Evolutionary conservation across 2,329 filamentous ascomycete genomes (phyloP), one percentile per base, ranked within the genome.

Genomic region (Coniochaeta pulveracea): DNA sequence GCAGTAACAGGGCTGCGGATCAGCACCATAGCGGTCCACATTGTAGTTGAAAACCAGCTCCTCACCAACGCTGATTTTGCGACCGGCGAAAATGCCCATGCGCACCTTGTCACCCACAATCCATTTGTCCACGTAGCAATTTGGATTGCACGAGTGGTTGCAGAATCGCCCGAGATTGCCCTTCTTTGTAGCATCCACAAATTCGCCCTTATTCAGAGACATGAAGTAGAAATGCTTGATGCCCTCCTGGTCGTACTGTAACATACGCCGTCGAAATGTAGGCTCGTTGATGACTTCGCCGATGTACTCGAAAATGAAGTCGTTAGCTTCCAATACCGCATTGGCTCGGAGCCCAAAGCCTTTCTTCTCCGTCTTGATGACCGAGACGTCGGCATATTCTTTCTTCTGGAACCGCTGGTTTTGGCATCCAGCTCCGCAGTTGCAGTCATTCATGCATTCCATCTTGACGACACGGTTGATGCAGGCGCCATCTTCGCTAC

Each of bases 221-320:
- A 98, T 98, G 64, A 98, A 98, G 60, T 98, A 98, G 57, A 98
- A 98, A 59, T 98, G 91, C 57, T 93, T 94, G 68, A 98, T 95
- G 40, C 88, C 88, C 55, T 96, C 85, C 30, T 91, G 73, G 51
- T 95, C 86, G 57, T 98, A 98, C 49, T 93, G 82, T 24, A 85
- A 64, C 78, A 93, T 95, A 40, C 91, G 85, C 37, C 78, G 76
- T 36, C 86, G 82, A 52, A 96, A 96, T 9, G 81, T 81, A 19
- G 75, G 71, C 58, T 98, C 89, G 47, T 93, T 89, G 54, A 98
- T 95, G 46, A 96, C 91, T 59, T 98, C 91, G 47, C 91, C 91
- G 47, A 98, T 89, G 56, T 98, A 98, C 60, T 98, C 91, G 54
- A 85, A 96, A 46, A 98, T 85, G 53, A 98, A 94, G 51, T 95